Evolutionary conservation across 2,329 filamentous ascomycete genomes (phyloP).

Genomic region (Rhynchosporium secalis): DNA sequence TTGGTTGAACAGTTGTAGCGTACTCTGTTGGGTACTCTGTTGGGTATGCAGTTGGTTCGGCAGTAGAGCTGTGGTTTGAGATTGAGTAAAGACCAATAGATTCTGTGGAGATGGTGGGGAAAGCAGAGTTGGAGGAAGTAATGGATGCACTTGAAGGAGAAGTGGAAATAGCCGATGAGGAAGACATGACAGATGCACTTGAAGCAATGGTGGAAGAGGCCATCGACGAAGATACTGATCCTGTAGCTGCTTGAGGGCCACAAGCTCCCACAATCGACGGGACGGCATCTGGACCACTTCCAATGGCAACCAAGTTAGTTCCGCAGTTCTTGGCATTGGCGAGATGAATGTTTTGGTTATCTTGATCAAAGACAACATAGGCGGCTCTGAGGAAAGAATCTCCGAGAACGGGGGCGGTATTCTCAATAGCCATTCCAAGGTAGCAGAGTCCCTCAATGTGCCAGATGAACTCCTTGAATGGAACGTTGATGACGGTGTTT

Average conservation of each 20-base stretch:
- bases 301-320: conserved; percentile 24
- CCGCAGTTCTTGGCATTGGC: conserved; percentile 24
- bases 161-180: neutral
- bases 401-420: conserved; percentile 18
- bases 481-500: conserved; percentile 24
- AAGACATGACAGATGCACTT: neutral
- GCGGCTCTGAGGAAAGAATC: conserved; percentile 26
- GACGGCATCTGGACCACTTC: conserved; percentile 23
- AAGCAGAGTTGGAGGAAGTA: conserved; percentile 1
- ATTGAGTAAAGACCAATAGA: conserved; percentile 15
- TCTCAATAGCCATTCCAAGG: conserved; percentile 19
- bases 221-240: conserved; percentile 1
- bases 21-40: neutral
- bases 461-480: conserved; percentile 28
- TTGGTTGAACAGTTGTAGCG: too few species aligned
- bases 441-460: conserved; percentile 14
- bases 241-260: conserved; percentile 7
- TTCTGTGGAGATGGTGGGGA: conserved; percentile 8
- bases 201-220: conserved; percentile 6
- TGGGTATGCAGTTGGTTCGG: conserved; percentile 11
- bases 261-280: conserved; percentile 25
- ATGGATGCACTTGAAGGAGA: neutral
- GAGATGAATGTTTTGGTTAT: conserved; percentile 23
- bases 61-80: conserved; percentile 12
- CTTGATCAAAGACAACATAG: conserved; percentile 26